Percentiles rank a stretch among this genome's conserved stretches.
phyloP scores from a whole-genome alignment of 2,329 filamentous ascomycete genomes.

The Fusarium sp. region DNA sequence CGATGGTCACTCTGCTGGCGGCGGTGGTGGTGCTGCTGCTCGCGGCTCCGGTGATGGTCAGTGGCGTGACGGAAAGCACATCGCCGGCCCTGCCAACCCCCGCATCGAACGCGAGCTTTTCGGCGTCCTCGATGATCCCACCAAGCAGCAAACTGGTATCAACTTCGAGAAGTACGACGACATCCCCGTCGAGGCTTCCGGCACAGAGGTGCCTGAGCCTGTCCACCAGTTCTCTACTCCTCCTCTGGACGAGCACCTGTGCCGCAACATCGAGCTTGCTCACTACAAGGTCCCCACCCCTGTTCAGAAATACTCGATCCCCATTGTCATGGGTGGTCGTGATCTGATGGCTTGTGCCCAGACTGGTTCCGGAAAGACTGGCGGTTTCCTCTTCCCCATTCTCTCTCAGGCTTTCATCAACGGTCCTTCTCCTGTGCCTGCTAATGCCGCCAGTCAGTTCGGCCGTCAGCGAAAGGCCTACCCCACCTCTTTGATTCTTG shows the following conservation, averaged over 20 bases:
- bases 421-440: constrained; percentile 80
- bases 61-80: constrained; percentile 97
- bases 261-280: constrained; percentile 92
- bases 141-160: constrained; percentile 97
- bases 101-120: constrained; percentile 97
- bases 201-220: constrained; percentile 91
- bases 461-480: constrained; percentile 98
- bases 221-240: constrained; percentile 93
- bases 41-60: constrained; percentile 93
- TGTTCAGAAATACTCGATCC: constrained; percentile 99
- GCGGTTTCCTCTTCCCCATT: constrained; percentile 99
- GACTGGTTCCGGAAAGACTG: constrained; percentile 99
- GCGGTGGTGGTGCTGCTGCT: constrained; percentile 67
- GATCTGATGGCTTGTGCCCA: constrained; percentile 99
- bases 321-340: constrained; percentile 97
- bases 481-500: constrained; percentile 94
- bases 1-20: constrained; percentile 81
- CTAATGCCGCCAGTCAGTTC: constrained; percentile 75
- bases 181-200: constrained; percentile 97
- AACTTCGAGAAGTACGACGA: constrained; percentile 99
- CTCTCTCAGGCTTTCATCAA: constrained; percentile 96
- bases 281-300: constrained; percentile 96
- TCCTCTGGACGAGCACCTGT: constrained; percentile 92
- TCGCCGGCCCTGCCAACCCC: constrained; percentile 87
- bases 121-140: constrained; percentile 88